Evolutionary conservation across 2,329 filamentous ascomycete species (phyloP), one percentile per base, ranked within the genome.

Genomic region (Botrytis porri): DNA sequence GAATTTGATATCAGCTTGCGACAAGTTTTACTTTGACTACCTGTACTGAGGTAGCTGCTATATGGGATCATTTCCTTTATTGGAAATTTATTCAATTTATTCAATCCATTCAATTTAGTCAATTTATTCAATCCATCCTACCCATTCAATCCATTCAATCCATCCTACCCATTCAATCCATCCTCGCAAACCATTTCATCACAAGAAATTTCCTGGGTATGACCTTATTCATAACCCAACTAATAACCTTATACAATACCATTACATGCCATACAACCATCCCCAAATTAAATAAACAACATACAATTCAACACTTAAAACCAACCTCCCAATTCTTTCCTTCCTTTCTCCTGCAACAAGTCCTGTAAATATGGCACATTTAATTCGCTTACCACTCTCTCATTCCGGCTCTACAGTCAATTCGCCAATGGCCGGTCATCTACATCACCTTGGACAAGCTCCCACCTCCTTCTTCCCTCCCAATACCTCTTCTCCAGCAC

Each of bases 331-430:
- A 75, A 80, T 73, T 79, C 78, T 25, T 80, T 80, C 76, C 16
- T 80, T 80, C 71, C 74, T 79, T 39, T 77, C 79, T 37, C 77
- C 66, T 25, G n/a, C 25, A 6, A n/a, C 77, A n/a, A 76, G 79
- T 54, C 78, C 73, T 22, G 64, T 80, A 64, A 74, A 78, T 35
- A 73, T 72, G 61, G 65, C 54, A 45, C 62, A 57, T 54, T 32
- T 63, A 32, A 62, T 59, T 37, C 65, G 65, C 43, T 57, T 73
- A 61, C 70, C 73, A 73, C 66, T 63, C 65, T 71, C 70, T 35
- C 62, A 60, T 69, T 71, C 72, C 61, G n/a, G 25, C 57, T 66
- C 48, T 22, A 41, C 74, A 66, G 35, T 57, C 35, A 67, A 57
- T 67, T 74, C 74, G 6, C 69, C 74, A 35, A 76, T 74, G 48